Base-by-base conservation (phyloP, 345 rosid genomes). In the Eutrema heterophyllum region DNA sequence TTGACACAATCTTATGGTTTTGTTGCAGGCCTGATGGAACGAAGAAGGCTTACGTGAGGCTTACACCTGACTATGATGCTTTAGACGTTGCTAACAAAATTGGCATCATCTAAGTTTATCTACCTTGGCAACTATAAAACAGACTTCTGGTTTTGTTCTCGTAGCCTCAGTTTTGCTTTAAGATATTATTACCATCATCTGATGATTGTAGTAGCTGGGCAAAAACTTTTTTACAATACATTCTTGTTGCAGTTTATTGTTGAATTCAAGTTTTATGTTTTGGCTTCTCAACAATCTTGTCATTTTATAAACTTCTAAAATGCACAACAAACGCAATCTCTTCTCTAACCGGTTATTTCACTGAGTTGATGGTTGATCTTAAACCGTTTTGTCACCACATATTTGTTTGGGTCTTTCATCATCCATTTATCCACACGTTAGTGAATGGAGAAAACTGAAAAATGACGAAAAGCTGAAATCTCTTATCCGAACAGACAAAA, bases 51-150 rank as follows among this genome's bases (percentile, higher is more conserved):
- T 87, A 86, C 64, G 92, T 87, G 38, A 84, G 93, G 83, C 72
- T 86, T 75, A 86, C 89, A 36, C 88, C 87, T 0, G 95, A 83
- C 57, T 88, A 86, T 14, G 93, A 87, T 75, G 88, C 88, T 3
- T 64, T 88, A 80, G 94, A 88, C 70, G 92, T 86, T 67, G 92
- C 89, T 24, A 84, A 88, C 91, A 88, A 92, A 70, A 86, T 92
- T 1, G 91, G 95, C 35, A 91, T 89, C 70, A 91, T 91, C 80
- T 92, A 82, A 84, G 74, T 38, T 8, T 33, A 46, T 70, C 71
- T 29, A 29, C 57, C 21, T 66, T 49, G 41, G 49, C 74, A n/a
- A 5, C 64, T 70, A 56, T 64, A 21, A 70, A 68, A 18, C 63
- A 39, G 72, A 74, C 78, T 49, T 74, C 60, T 57, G 66, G 8